A percentile compares a stretch with the other conserved stretches of the same genome.
Conservation (phyloP, 2,329 filamentous ascomycete genomes). For the Penicillium sp. region DNA sequence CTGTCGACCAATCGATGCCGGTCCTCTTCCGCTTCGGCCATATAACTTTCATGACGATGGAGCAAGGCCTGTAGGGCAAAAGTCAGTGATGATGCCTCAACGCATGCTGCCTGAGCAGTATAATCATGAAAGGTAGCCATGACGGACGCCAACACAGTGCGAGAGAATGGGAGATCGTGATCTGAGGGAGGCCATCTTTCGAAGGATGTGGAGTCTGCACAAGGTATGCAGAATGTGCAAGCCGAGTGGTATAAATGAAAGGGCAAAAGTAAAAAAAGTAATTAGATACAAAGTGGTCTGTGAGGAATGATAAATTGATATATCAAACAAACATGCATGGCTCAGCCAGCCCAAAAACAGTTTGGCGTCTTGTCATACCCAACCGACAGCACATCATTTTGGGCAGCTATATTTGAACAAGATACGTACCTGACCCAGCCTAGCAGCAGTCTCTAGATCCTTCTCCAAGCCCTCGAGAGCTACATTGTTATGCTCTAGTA, state of each 20-base stretch:
- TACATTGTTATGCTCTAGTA: conserved; percentile 75
- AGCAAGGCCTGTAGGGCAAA: conserved; percentile 80
- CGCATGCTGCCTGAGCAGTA: conserved; percentile 21
- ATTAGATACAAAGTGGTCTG: neutral
- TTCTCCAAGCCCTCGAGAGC: conserved; percentile 79
- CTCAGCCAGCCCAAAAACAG: conserved; percentile 14
- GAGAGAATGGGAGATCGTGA: conserved; percentile 30
- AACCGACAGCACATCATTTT: conserved; percentile 10
- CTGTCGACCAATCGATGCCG: conserved; percentile 68
- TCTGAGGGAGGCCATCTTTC: conserved; percentile 25
- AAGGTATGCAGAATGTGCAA: neutral
- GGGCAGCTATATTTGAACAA: conserved; percentile 6
- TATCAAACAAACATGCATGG: conserved; percentile 25
- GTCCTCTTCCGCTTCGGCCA: conserved; percentile 86
- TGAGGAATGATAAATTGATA: conserved; percentile 23
- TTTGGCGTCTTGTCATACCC: conserved; percentile 4
- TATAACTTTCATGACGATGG: conserved; percentile 88
- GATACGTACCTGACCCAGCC: conserved; percentile 82
- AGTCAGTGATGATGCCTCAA: conserved; percentile 60
- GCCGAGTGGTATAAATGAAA: neutral
- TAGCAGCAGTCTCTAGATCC: conserved; percentile 81
- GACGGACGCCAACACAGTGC: conserved; percentile 33
- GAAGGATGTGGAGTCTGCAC: neutral
- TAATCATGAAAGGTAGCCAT: conserved; percentile 28
- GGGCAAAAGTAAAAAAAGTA: conserved; percentile 4